These are phyloP conservation scores for Lactuca sativa DNA, from an alignment of 129 eudicot genomes.

Conservation along the genomic window DNA sequence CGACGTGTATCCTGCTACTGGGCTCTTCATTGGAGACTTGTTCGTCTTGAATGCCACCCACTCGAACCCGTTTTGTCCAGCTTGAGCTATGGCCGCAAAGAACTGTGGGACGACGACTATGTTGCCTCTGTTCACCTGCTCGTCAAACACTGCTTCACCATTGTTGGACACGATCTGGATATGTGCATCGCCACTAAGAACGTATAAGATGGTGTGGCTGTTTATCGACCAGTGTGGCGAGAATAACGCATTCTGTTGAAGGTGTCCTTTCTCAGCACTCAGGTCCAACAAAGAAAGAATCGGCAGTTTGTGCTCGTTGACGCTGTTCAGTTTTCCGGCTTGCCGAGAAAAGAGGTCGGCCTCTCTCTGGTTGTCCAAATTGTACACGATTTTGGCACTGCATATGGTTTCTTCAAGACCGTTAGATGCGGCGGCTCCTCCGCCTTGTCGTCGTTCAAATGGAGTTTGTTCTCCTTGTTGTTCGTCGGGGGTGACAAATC, in stretches of 20 bases:
- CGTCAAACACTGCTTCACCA: slow-evolving; percentile 51
- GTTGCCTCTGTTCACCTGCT: slow-evolving; percentile 58
- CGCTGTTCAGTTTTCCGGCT: slow-evolving; percentile 51
- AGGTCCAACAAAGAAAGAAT: slow-evolving; percentile 52
- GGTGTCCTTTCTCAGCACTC: slow-evolving; percentile 68
- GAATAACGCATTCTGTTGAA: slow-evolving; percentile 52
- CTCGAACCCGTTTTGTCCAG: slow-evolving; percentile 62
- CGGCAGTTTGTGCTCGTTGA: slow-evolving; percentile 52
- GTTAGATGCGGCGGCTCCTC: slow-evolving; percentile 17
- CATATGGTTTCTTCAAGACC: slow-evolving; percentile 59
- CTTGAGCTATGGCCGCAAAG: slow-evolving; percentile 40
- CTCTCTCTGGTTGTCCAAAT: slow-evolving; percentile 46
- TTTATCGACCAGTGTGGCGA: slow-evolving; percentile 56
- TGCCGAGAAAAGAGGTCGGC: slow-evolving; percentile 52
- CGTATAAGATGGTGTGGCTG: slow-evolving; percentile 58
- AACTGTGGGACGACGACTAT: slow-evolving; percentile 75
- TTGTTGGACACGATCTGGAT: slow-evolving; percentile 49
- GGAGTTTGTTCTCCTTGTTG: slow-evolving; percentile 8
- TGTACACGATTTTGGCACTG: slow-evolving; percentile 43
- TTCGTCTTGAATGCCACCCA: slow-evolving; percentile 73
- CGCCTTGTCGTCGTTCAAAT: neutral
- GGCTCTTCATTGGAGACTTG: slow-evolving; percentile 58
- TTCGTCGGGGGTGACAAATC: slow-evolving; percentile 52
- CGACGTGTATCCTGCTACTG: slow-evolving; percentile 60
- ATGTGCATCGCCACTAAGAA: slow-evolving; percentile 58